Evolutionary conservation across 352 stramenopile genomes (phyloP).

Genomic region (Phytophthora fragariaefolia): DNA sequence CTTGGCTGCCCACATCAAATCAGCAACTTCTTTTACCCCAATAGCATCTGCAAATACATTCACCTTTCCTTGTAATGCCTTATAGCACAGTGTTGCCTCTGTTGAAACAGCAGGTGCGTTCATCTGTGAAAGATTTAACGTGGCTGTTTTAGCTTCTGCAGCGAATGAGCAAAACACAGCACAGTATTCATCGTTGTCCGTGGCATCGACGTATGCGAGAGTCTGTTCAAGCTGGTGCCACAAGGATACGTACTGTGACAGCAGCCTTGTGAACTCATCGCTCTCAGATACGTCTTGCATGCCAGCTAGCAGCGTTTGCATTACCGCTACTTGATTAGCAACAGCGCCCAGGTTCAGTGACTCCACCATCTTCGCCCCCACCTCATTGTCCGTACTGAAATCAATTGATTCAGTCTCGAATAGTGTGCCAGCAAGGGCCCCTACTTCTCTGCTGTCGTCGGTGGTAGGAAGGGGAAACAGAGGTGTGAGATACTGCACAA

Average conservation of each 20-base stretch:
- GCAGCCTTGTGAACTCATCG: not conserved
- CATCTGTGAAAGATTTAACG: not conserved
- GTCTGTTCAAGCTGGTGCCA: not conserved
- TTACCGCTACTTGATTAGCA: not conserved
- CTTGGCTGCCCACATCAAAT: not conserved
- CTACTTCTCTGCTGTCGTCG: too few relatives aligned
- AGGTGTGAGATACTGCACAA: too few relatives aligned
- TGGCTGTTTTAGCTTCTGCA: not conserved
- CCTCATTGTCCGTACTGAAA: not conserved
- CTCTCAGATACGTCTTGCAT: not conserved
- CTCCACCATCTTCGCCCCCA: not conserved
- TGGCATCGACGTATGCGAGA: not conserved
- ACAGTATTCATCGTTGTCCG: not conserved
- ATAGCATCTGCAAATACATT: not conserved
- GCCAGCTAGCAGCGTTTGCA: not conserved
- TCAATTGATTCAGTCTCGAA: slow-evolving; percentile 3
- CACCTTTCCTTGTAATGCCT: not conserved
- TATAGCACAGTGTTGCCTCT: not conserved
- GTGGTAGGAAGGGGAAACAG: too few relatives aligned
- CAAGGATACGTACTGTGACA: not conserved
- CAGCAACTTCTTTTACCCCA: too few relatives aligned
- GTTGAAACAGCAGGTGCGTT: not conserved
- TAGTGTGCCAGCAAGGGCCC: too few relatives aligned
- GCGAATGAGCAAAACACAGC: not conserved
- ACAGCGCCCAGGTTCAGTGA: not conserved